Evolutionary conservation across 2,329 filamentous ascomycete genomes (phyloP).

Genomic region (Apiospora hydei): DNA sequence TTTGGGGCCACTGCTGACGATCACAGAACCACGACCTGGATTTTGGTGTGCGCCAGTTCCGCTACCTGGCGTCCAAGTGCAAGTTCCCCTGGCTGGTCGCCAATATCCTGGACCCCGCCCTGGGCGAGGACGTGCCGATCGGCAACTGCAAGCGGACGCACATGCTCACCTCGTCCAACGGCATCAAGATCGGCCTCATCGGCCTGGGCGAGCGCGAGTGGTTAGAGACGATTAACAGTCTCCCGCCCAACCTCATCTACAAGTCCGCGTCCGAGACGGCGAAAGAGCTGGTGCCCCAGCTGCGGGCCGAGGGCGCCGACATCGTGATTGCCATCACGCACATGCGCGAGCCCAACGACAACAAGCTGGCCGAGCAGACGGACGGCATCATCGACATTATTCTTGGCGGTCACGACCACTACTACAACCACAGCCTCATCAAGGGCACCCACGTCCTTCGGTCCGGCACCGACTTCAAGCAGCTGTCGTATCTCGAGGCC

Average conservation of each 20-base stretch:
- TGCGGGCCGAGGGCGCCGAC: constrained; percentile 81
- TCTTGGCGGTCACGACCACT: constrained; percentile 89
- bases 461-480: constrained; percentile 90
- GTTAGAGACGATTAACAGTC: constrained; percentile 85
- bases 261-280: constrained; percentile 80
- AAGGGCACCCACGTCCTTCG: constrained; percentile 85
- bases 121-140: constrained; percentile 77
- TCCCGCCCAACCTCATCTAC: constrained; percentile 85
- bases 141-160: constrained; percentile 78
- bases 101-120: constrained; percentile 84
- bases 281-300: constrained; percentile 73
- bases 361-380: constrained; percentile 80
- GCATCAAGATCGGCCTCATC: constrained; percentile 84
- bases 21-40: constrained; percentile 87
- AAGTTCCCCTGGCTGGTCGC: constrained; percentile 89
- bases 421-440: constrained; percentile 79
- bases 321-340: constrained; percentile 85
- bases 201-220: constrained; percentile 88
- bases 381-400: constrained; percentile 83
- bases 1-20: not conserved
- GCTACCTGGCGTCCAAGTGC: constrained; percentile 75
- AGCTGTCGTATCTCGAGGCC: constrained; percentile 86
- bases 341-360: constrained; percentile 87
- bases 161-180: constrained; percentile 82
- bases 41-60: constrained; percentile 85